These are phyloP conservation scores for Wallacemonas sp. DNA, from an alignment of 208 protist genomes.

Conservation along the genomic window DNA sequence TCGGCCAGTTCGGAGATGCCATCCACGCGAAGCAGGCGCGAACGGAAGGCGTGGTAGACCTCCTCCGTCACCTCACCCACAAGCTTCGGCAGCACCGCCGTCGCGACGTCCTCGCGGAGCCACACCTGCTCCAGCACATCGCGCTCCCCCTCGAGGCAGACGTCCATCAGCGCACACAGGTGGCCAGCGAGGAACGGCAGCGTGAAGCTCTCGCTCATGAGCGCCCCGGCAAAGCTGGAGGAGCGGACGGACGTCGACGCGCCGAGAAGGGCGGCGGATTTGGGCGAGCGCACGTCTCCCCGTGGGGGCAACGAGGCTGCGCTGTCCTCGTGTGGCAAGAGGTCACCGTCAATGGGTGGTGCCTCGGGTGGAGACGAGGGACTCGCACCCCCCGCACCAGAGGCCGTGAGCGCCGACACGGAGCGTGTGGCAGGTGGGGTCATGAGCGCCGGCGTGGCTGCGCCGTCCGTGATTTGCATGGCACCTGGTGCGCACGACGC, in stretches of 20 bases:
- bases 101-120: constrained; percentile 73
- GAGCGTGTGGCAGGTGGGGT: neutral
- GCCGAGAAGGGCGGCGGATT: neutral
- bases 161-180: constrained; percentile 59
- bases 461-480: neutral
- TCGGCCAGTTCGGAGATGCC: constrained; percentile 66
- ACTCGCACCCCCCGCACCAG: neutral
- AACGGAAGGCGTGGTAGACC: constrained; percentile 83
- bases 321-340: too few relatives aligned
- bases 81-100: constrained; percentile 53
- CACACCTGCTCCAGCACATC: constrained; percentile 68
- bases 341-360: too few relatives aligned
- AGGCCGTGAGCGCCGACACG: neutral
- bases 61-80: constrained; percentile 61
- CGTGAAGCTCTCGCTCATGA: constrained; percentile 13
- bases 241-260: neutral
- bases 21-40: constrained; percentile 75
- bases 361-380: too few relatives aligned
- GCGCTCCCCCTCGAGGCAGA: constrained; percentile 50
- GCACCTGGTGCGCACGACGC: constrained; percentile 2
- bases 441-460: neutral
- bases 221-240: neutral
- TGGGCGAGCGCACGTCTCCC: neutral
- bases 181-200: constrained; percentile 59
- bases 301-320: too few relatives aligned